Conservation (phyloP, 805 yeast species). For the Metschnikowia gelsemii region DNA sequence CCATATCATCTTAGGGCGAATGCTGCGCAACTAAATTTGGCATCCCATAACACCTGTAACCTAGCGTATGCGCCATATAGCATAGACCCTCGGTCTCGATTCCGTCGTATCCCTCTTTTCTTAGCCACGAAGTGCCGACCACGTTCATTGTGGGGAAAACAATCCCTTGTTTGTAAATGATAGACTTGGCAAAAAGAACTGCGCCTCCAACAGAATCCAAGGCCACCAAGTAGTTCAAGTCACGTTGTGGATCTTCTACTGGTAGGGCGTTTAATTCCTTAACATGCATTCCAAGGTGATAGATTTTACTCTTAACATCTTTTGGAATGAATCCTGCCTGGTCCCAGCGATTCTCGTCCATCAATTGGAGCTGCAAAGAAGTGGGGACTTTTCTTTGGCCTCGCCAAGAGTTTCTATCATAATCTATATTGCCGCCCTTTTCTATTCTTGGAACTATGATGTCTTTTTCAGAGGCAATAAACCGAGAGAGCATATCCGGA, state of each 20-base stretch:
- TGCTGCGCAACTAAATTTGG: slow-evolving; percentile 48
- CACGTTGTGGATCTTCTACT: slow-evolving; percentile 4
- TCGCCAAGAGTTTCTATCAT: slow-evolving; percentile 42
- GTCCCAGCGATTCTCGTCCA: slow-evolving; percentile 25
- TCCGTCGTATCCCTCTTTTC: slow-evolving; percentile 52
- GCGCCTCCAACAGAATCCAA: slow-evolving; percentile 57
- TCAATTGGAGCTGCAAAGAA: slow-evolving; percentile 15
- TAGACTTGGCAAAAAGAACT: slow-evolving; percentile 43
- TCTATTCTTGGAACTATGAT: slow-evolving; percentile 39
- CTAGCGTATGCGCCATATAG: slow-evolving; percentile 44
- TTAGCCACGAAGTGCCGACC: slow-evolving; percentile 48
- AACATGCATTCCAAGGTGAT: slow-evolving; percentile 27
- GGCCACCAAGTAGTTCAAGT: slow-evolving; percentile 20
- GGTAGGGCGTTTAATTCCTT: slow-evolving; percentile 14
- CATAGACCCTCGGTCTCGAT: slow-evolving; percentile 56
- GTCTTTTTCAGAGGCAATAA: slow-evolving; percentile 31
- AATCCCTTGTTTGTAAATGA: slow-evolving; percentile 46
- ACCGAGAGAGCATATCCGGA: slow-evolving; percentile 26
- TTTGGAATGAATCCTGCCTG: slow-evolving; percentile 35
- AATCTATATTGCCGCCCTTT: slow-evolving; percentile 29
- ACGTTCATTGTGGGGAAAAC: slow-evolving; percentile 46
- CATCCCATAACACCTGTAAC: slow-evolving; percentile 50
- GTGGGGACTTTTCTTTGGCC: slow-evolving; percentile 37
- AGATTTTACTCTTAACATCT: slow-evolving; percentile 28
- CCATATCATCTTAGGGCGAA: too few species aligned